Evolutionary conservation across 805 yeast genomes (phyloP), one percentile per base, ranked within the genome.

Genomic region (Suhomyces vadensis): DNA sequence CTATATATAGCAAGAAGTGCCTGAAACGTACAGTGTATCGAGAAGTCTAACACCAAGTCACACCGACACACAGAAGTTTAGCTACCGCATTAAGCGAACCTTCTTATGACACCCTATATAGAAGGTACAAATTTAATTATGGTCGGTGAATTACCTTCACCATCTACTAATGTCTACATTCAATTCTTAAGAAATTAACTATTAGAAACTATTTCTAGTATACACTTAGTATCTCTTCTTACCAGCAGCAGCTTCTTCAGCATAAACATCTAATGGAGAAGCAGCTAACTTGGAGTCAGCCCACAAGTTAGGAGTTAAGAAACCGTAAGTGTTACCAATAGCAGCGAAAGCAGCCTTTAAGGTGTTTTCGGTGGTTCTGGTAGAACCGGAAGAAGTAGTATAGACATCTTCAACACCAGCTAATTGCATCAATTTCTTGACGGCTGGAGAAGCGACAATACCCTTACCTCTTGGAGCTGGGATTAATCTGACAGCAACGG

Each of bases 401-500:
- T 91, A 94, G 69, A 94, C 96, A 79, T 94, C 99, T 81, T 92
- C 96, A 75, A 94, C 85, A 88, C 99, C 99, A 71, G 97, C 99
- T 74, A 94, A 87, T 82, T 92, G 96, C 81, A 94, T 81, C 78
- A 94, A 85, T 81, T 90, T 90, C 87, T 91, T 92, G 75, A 94
- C 98, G 63, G 96, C 97, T 75, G 99, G 98, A 64, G 99, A 94
- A 71, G 99, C 99, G 65, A 94, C 97, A 72, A 94, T 88, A 87
- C 97, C 98, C 75, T 96, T 90, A 92, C 99, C 99, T 85, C 99
- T 94, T 85, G 99, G 98, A 62, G 99, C 99, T 78, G 99, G 99
- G 73, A 94, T 91, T 73, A 94, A 85, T 85, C 99, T 90, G 63
- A 92, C 97, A 56, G 85, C 75, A 71, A 94, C 98, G 77, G 98